A percentile compares a stretch with the other conserved stretches of the same genome.
These are phyloP conservation scores for Balakata baccata DNA, from an alignment of 345 rosid species.

Conservation along the genomic window DNA sequence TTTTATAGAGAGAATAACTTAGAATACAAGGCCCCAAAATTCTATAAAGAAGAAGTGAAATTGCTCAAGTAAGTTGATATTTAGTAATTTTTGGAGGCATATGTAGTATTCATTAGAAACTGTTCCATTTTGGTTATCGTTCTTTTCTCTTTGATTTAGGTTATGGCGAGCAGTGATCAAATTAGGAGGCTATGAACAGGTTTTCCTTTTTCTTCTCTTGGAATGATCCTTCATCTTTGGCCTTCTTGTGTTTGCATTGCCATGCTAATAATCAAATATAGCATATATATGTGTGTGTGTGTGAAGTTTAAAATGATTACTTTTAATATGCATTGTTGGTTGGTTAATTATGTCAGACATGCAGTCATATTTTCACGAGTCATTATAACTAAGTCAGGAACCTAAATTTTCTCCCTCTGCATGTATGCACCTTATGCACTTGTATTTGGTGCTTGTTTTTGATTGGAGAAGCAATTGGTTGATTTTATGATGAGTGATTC, in stretches of 20 bases:
- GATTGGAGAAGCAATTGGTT: background rate
- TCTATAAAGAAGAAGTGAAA: slow-evolving; percentile 35
- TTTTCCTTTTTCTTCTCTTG: slow-evolving; percentile 3
- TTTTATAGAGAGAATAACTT: slow-evolving; percentile 25
- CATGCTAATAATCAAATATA: background rate
- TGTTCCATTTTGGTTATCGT: background rate
- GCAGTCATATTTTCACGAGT: too few species aligned
- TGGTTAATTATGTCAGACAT: background rate
- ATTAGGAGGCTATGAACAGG: slow-evolving; percentile 38
- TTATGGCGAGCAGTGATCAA: slow-evolving; percentile 35
- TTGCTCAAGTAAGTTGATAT: slow-evolving; percentile 28
- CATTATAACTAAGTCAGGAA: background rate
- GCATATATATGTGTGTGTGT: background rate
- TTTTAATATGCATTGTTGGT: background rate
- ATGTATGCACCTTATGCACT: background rate
- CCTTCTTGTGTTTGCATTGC: background rate
- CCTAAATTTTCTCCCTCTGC: background rate
- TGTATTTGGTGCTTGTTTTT: background rate
- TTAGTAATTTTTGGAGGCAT: background rate
- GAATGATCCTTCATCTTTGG: background rate
- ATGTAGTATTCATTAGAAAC: background rate
- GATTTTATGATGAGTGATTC: background rate
- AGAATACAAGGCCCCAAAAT: slow-evolving; percentile 34
- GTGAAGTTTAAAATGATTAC: background rate
- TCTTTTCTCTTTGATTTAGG: slow-evolving; percentile 15